Percentiles rank a stretch among this genome's conserved stretches.
phyloP scores from a whole-genome alignment of 805 yeast species.

The Scheffersomyces amazonensis region DNA sequence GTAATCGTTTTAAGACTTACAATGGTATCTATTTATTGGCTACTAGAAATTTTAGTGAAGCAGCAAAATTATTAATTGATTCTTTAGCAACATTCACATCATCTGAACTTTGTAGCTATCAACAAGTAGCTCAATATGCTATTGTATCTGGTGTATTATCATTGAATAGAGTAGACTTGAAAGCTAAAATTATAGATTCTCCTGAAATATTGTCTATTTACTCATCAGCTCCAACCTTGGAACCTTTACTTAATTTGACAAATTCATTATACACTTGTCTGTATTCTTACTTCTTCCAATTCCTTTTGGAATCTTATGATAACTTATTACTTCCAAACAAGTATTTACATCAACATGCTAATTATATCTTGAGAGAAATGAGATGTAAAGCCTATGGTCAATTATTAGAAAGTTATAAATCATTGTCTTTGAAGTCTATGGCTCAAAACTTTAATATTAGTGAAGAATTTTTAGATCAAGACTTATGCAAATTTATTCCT shows the following conservation, averaged over 20 bases:
- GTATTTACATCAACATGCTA: constrained; percentile 74
- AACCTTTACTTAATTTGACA: constrained; percentile 79
- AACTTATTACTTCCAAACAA: constrained; percentile 58
- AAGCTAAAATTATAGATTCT: constrained; percentile 81
- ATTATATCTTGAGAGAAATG: constrained; percentile 85
- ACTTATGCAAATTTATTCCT: constrained; percentile 86
- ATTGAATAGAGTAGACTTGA: constrained; percentile 79
- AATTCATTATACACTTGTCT: constrained; percentile 88
- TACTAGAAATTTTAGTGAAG: constrained; percentile 81
- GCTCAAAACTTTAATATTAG: constrained; percentile 91
- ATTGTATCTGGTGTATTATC: constrained; percentile 84
- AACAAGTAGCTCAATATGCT: constrained; percentile 85
- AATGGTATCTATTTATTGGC: constrained; percentile 81
- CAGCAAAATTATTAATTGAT: constrained; percentile 82
- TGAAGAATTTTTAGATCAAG: constrained; percentile 81
- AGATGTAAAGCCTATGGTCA: constrained; percentile 94
- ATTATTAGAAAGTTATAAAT: constrained; percentile 88
- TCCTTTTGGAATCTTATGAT: constrained; percentile 74
- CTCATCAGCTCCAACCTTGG: constrained; percentile 66
- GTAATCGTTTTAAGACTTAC: constrained; percentile 91
- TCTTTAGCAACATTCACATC: constrained; percentile 94
- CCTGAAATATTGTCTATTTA: constrained; percentile 86
- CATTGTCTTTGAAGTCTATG: constrained; percentile 87
- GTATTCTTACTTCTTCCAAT: constrained; percentile 74
- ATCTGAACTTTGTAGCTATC: constrained; percentile 84